Evolutionary conservation across 2,329 filamentous ascomycete species (phyloP).

Genomic region (Neocucurbitaria cava): DNA sequence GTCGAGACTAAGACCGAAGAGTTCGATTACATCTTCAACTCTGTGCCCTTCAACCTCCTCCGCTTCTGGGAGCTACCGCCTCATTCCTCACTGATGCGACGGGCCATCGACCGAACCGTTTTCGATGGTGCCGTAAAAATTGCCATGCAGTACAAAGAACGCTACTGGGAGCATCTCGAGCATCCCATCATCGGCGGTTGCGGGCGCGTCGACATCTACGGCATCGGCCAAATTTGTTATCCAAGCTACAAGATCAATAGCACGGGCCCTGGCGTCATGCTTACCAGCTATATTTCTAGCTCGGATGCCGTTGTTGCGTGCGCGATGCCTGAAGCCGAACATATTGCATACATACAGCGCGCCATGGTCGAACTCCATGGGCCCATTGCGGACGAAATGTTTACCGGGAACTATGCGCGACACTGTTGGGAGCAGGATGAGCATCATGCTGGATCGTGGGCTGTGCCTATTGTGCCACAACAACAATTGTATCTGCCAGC

Average conservation of each 20-base stretch:
- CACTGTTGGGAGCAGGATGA: constrained; percentile 69
- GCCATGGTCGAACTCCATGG: constrained; percentile 71
- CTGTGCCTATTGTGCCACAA: constrained; percentile 64
- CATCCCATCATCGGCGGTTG: constrained; percentile 68
- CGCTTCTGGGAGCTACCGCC: constrained; percentile 64
- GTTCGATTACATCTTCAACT: constrained; percentile 69
- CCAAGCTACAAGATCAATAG: constrained; percentile 69
- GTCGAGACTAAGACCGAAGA: constrained; percentile 39
- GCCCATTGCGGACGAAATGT: constrained; percentile 62
- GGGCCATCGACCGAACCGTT: constrained; percentile 54
- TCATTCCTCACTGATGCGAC: constrained; percentile 55
- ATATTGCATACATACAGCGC: constrained; percentile 66
- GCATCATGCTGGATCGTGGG: constrained; percentile 66
- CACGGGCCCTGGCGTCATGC: constrained; percentile 63
- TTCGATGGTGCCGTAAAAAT: constrained; percentile 60
- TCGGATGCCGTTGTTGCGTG: constrained; percentile 47
- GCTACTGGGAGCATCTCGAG: constrained; percentile 62
- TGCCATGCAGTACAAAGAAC: constrained; percentile 68
- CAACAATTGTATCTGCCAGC: constrained; percentile 72
- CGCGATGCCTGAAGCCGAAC: constrained; percentile 61
- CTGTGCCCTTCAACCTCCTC: constrained; percentile 67
- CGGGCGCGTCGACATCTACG: constrained; percentile 63
- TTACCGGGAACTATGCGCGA: constrained; percentile 67
- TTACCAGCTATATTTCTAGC: constrained; percentile 33
- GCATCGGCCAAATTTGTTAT: constrained; percentile 67